Percentiles rank a stretch among this genome's conserved stretches.
Evolutionary conservation across 192 early-diverging fungal genomes (phyloP).

Genomic region (Lunasporangiospora selenospora): DNA sequence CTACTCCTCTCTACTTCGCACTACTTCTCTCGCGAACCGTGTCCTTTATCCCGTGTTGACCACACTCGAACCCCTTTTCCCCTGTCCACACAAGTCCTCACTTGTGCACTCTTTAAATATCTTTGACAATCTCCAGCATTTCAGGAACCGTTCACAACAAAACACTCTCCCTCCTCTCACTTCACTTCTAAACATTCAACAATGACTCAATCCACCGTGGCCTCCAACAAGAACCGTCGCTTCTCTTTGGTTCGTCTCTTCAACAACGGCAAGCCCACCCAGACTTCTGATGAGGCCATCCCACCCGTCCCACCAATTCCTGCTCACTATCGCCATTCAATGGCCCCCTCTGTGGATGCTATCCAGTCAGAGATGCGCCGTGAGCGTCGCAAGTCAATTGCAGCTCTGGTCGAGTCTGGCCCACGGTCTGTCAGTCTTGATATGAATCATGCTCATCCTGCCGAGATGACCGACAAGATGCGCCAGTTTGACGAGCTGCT

Average conservation of each 20-base stretch:
- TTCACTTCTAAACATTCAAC: not conserved
- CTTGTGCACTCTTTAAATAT: too few relatives aligned
- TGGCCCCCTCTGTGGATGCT: conserved; percentile 28
- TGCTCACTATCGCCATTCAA: conserved; percentile 37
- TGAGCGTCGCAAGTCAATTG: conserved; percentile 43
- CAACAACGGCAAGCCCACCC: conserved; percentile 14
- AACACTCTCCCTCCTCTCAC: not conserved
- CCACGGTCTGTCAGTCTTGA: conserved; percentile 34
- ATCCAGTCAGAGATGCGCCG: conserved; percentile 33
- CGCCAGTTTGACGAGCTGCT: conserved; percentile 51
- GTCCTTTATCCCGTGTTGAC: not conserved
- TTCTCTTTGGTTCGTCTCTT: conserved; percentile 37
- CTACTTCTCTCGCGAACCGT: not conserved
- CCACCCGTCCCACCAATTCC: conserved; percentile 22
- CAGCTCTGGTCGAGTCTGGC: conserved; percentile 19
- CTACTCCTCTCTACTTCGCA: not conserved
- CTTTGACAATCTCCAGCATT: too few relatives aligned
- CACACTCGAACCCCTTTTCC: too few relatives aligned
- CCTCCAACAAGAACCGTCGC: conserved; percentile 23
- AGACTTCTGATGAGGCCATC: not conserved
- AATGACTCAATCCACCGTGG: not conserved
- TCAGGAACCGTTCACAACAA: too few relatives aligned
- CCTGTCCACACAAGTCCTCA: too few relatives aligned
- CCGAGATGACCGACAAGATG: conserved; percentile 51
- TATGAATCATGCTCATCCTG: conserved; percentile 19